A percentile compares a stretch with the other conserved stretches of the same genome.
Evolutionary conservation across 1,284 basidiomycete genomes (phyloP).

Genomic region (Apiotrichum mycotoxinovorans): DNA sequence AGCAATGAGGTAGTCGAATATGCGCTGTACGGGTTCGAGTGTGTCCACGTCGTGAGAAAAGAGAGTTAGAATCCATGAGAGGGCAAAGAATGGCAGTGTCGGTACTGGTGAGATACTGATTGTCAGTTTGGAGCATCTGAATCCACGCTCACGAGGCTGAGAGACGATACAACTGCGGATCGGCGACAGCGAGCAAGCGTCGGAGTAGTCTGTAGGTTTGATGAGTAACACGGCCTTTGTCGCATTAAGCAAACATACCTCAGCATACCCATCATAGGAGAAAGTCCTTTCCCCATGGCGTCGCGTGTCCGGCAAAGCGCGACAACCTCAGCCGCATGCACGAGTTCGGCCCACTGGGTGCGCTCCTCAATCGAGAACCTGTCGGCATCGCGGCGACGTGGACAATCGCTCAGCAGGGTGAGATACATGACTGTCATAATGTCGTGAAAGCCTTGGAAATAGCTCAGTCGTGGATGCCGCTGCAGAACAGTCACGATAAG

Average conservation of each 20-base stretch:
- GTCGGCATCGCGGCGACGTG: slow-evolving; percentile 7
- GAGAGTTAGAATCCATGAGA: slow-evolving; percentile 84
- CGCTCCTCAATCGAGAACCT: slow-evolving; percentile 1
- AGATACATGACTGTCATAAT: slow-evolving; percentile 81
- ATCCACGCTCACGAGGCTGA: slow-evolving; percentile 51
- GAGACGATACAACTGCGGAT: slow-evolving; percentile 65
- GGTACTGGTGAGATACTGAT: slow-evolving; percentile 39
- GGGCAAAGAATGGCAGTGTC: slow-evolving; percentile 59
- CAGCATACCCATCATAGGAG: slow-evolving; percentile 78
- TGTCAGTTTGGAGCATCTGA: not conserved
- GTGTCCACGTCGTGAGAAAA: slow-evolving; percentile 88
- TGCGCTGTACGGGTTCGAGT: slow-evolving; percentile 74
- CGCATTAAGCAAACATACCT: slow-evolving; percentile 53
- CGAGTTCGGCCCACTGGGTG: slow-evolving; percentile 58
- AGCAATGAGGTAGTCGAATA: slow-evolving; percentile 81
- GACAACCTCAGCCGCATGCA: slow-evolving; percentile 55
- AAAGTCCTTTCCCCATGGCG: slow-evolving; percentile 78
- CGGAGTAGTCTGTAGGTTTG: slow-evolving; percentile 59
- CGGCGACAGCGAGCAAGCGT: slow-evolving; percentile 64
- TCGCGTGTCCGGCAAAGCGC: slow-evolving; percentile 80
- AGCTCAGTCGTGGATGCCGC: slow-evolving; percentile 66
- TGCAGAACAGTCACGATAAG: slow-evolving; percentile 74
- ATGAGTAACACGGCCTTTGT: not conserved
- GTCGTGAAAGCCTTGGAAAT: slow-evolving; percentile 94
- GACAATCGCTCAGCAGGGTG: slow-evolving; percentile 55